Evolutionary conservation across 345 rosid species (phyloP).

Genomic region (Heritiera littoralis): DNA sequence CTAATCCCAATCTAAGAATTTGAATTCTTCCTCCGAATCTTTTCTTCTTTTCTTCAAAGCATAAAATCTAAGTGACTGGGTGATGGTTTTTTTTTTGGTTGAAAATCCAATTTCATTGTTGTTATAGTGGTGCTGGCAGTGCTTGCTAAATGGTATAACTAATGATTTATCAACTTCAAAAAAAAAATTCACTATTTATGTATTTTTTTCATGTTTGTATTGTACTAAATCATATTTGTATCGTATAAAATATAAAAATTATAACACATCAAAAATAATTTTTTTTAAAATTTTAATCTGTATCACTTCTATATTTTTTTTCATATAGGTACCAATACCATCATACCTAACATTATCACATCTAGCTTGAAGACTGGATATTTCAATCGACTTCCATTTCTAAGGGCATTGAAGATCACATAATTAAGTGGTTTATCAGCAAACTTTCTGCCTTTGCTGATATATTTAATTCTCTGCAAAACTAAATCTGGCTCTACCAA

Average conservation of each 20-base stretch:
- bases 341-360: no score
- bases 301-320: no score
- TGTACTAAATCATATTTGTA: no score
- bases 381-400: background rate
- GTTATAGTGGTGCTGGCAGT: background rate
- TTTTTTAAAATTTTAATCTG: no score
- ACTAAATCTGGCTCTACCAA: background rate
- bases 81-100: background rate
- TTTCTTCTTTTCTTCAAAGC: background rate
- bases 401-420: conserved; percentile 20
- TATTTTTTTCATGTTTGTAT: no score
- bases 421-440: conserved; percentile 16
- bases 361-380: no score
- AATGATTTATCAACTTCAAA: background rate
- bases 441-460: background rate
- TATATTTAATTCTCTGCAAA: background rate
- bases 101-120: background rate
- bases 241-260: no score
- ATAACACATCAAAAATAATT: no score
- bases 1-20: background rate
- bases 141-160: background rate
- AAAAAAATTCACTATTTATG: no score
- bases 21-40: background rate
- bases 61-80: background rate
- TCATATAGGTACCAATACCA: no score